Evolutionary conservation across 2,329 filamentous ascomycete species (phyloP), one percentile per base, ranked within the genome.

Genomic region (Periconia macrospinosa): DNA sequence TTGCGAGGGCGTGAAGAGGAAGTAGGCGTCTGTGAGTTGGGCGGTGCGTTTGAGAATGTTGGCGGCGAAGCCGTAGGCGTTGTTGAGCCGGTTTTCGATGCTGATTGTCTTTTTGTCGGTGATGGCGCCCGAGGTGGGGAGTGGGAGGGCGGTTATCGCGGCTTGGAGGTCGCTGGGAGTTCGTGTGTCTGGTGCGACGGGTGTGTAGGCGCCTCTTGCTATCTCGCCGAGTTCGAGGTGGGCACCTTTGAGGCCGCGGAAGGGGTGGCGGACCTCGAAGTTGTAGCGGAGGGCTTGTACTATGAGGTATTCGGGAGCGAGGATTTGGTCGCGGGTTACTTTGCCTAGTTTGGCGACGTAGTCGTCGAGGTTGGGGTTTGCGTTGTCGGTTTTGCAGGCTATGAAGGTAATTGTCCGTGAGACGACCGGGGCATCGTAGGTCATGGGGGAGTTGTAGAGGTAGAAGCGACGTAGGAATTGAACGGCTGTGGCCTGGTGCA

Each of bases 391-490:
- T 77, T 99, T 99, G 66, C 88, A 92, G 10, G 92, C 92, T 59
- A 99, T 90, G 79, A 95, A 97, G 50, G 99, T 83, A 35, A 90
- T 91, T 30, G 92, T 94, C 69, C 92, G 91, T 71, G 96, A 86
- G 61, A 97, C 89, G 58, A 91, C 87, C 57, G 90, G 89, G 0
- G 92, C 93, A 57, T 93, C 90, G 71, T 99, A 97, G 30, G 92
- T 96, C 90, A 97, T 96, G 67, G 92, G 86, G 41, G 90, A 95
- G 76, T 97, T 96, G 68, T 90, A 93, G 37, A 96, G 83, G 78
- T 97, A 99, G 81, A 99, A 97, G 53, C 94, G 89, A 52, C 91
- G 89, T 55, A 99, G 83, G 72, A 95, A 97, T 68, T 95, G 86
- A 56, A 93, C 89, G 3, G 91, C 91, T 7, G 92, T 96, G 23